Percentiles rank a stretch among this genome's conserved stretches.
Evolutionary conservation across 192 early-diverging fungal genomes (phyloP).

Genomic region (Phlyctochytrium arcticum): DNA sequence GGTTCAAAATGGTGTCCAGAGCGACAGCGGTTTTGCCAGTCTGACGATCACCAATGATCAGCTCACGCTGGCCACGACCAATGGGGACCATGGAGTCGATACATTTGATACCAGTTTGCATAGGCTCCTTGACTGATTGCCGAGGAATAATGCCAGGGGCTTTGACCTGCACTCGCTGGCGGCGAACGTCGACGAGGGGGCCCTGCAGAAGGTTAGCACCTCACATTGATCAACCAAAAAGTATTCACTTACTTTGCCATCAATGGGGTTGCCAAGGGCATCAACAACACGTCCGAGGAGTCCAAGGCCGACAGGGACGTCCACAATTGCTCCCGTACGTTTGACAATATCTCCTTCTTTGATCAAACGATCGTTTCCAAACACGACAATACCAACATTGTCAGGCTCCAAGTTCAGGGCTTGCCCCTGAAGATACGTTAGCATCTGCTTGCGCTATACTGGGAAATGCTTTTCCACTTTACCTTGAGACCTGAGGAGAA

Average conservation of each 20-base stretch:
- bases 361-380: conserved; percentile 99
- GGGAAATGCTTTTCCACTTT: conserved; percentile 1
- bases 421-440: conserved; percentile 73
- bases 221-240: neutral
- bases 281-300: conserved; percentile 98
- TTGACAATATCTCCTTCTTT: conserved; percentile 99
- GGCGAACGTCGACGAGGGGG: conserved; percentile 78
- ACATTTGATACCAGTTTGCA: conserved; percentile 99
- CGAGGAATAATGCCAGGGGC: conserved; percentile 99
- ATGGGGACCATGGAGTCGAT: conserved; percentile 99
- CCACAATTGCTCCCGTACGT: conserved; percentile 98
- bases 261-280: conserved; percentile 98
- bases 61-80: conserved; percentile 99
- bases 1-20: conserved; percentile 98
- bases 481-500: conserved; percentile 98
- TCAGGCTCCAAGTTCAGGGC: conserved; percentile 99
- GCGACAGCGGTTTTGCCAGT: conserved; percentile 99
- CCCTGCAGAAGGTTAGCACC: conserved; percentile 43
- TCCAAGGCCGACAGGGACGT: conserved; percentile 93
- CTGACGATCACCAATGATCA: conserved; percentile 99
- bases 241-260: conserved; percentile 69
- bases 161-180: conserved; percentile 97
- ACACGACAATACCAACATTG: conserved; percentile 99
- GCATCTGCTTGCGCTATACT: neutral
- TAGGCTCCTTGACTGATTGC: conserved; percentile 98